Evolutionary conservation across 108 stramenopile genomes (phyloP), one percentile per base, ranked within the genome.

Genomic region (Mayamaea pseudoterrestris): DNA sequence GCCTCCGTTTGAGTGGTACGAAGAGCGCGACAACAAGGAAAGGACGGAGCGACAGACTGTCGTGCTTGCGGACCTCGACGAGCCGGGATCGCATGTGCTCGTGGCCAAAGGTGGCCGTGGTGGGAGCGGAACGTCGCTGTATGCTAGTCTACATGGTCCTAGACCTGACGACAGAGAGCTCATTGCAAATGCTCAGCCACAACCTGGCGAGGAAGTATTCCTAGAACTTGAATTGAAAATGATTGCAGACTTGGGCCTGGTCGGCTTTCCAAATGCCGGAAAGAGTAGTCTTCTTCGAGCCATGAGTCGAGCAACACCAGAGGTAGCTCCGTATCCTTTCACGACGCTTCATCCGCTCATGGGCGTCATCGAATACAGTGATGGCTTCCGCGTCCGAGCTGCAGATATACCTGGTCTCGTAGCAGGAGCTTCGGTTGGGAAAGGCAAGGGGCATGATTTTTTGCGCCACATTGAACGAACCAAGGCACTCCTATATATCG

Each of bases 261-360:
- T 99, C 25, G 99, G 99, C n/a, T 94, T 89, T 58, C 99, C 99
- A 0, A 99, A 99, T 63, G 96, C 94, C 13, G 98, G 98, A 14
- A 98, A 99, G 60, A 75, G 71, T 2, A 85, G 82, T 45, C 65
- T 99, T 12, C 60, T 97, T 17, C 69, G 79, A 5, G 79, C 93
- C 17, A 67, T 95, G 59, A 80, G 83, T 16, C 62, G 69, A 26
- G 99, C 97, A 5, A 65, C 63, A 44, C 97, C 96, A 2, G 67
- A 94, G 55, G 80, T 97, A 46, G 99, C 95, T 3, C 78, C 88
- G 24, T 99, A 98, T 65, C 88, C 96, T 24, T 99, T 99, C 47
- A 99, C 97, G 13, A 99, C 99, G 18, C 53, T 98, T 25, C 79
- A 90, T 61, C 99, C 99, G 21, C 58, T 88, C 21, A 74, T 98